Base-by-base conservation (phyloP, 1,284 basidiomycete species). In the Neotropicomus parvogracilis region DNA sequence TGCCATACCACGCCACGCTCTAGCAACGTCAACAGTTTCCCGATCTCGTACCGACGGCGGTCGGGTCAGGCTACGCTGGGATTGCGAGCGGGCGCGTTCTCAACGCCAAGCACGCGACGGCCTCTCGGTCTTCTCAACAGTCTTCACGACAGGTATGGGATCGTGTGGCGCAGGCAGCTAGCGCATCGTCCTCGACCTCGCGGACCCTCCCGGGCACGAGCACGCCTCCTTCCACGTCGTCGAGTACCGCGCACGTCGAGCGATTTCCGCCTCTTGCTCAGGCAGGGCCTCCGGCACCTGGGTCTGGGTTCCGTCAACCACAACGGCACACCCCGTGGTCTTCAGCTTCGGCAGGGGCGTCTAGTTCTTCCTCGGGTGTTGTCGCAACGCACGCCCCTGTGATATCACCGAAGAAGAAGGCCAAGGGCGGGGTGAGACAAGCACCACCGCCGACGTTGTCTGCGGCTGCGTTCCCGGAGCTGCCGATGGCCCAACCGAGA, bases 11-110 rank as follows among this genome's bases (percentile, higher is more conserved):
- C 5, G 21, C 8, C 7, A 10, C 5, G 21, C 8, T 48, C 16
- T 51, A 91, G 87, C 87, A 90, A 81, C 83, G 82, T 14, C 80
- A 83, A 59, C 81, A 91, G 59, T 92, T 92, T 73, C 91, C 91
- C 0, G 85, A 91, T 36, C 76, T 93, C 3, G 70, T 77, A 0
- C 83, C 88, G 3, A 71, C 76, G 3, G 71, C 81, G 2, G 66
- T 77, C 0, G 83, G 83, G 8, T 69, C 75, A 0, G 82, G 83
- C 37, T 94, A 86, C 58, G 83, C 89, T 0, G 86, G 83, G 0
- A 87, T 92, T 50, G 75, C 89, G 2, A 82, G 83, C 29, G 91
- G 89, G 3, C 81, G 88, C 4, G 83, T 94, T 21, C 74, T 95
- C 48, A 91, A 87, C 57, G 88, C 85, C 33, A 95, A 95, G 64